Base-by-base conservation (phyloP, 2,329 filamentous ascomycete genomes). In the Neonectria sp. region DNA sequence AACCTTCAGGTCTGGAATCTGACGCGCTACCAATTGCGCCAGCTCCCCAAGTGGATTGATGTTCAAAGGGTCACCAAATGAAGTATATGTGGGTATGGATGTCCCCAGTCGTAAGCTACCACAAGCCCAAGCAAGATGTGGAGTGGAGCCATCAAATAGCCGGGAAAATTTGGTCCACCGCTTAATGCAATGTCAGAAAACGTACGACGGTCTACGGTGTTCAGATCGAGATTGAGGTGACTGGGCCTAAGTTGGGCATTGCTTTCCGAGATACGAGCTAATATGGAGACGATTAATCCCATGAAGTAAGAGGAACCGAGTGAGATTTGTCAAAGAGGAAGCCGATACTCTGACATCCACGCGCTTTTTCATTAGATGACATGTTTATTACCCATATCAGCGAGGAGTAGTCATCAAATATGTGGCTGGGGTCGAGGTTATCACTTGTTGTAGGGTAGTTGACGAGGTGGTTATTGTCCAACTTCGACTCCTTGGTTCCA, bases 1-100 rank as follows among this genome's bases (percentile, higher is more conserved):
- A 56, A 51, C 60, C 52, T 57, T 63, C 45, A 43, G 49, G 43
- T 24, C 15, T 55, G 49, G 55, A 65, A 60, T 60, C 56, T 60
- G 31, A 60, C 62, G 55, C 40, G 55, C 56, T 60, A 60, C 56
- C 60, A 63, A 43, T 33, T 63, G 43, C 43, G 43, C 43, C 52
- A 57, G 43, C 59, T 46, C 52, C 25, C 40, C 62, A 40, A 59
- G 46, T 65, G 33, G 60, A 57, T 48, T 63, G 29, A 27, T 48
- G 43, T 17, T 29, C 21, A 17, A 31, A 52, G 12, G 12, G 21
- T 24, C 8, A 9, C 15, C 15, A 35, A 11, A 45, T 31, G 60
- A 56, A 31, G 52, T 31, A 49, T 56, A 55, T 31, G 52, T 55
- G 12, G 37, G 37, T 7, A 13, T 40, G 37, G 37, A 40, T 40